Evolutionary conservation across 2,329 filamentous ascomycete genomes (phyloP).

Genomic region (Curvularia eragrostidis): DNA sequence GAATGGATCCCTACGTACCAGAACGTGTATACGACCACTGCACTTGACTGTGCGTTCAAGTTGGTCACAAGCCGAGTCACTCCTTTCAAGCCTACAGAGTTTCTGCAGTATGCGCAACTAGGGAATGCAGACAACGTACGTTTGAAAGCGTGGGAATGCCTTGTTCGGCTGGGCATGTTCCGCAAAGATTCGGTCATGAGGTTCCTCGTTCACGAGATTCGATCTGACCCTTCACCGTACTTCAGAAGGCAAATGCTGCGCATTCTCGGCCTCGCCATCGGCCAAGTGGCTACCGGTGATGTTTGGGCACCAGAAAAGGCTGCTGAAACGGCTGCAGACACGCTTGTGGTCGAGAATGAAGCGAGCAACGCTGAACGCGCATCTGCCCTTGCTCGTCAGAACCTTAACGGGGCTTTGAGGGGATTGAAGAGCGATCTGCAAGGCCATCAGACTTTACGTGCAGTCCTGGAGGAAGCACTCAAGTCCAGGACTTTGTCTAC

Average conservation of each 20-base stretch:
- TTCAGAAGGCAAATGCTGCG: conserved; percentile 61
- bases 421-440: conserved; percentile 63
- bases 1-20: conserved; percentile 72
- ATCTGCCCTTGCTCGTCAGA: conserved; percentile 62
- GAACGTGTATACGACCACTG: conserved; percentile 68
- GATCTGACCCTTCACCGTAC: conserved; percentile 64
- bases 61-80: conserved; percentile 62
- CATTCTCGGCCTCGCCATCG: conserved; percentile 63
- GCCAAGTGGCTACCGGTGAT: conserved; percentile 65
- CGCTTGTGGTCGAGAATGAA: conserved; percentile 66
- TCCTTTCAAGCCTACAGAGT: conserved; percentile 61
- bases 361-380: conserved; percentile 52
- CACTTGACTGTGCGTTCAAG: conserved; percentile 64
- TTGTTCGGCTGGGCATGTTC: conserved; percentile 62
- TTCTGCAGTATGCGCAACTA: conserved; percentile 66
- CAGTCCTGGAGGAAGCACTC: conserved; percentile 64
- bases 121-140: conserved; percentile 68
- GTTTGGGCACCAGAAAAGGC: conserved; percentile 42
- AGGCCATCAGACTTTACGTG: conserved; percentile 57
- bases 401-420: conserved; percentile 63
- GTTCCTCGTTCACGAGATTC: conserved; percentile 64
- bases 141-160: conserved; percentile 64
- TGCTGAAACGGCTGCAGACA: conserved; percentile 44
- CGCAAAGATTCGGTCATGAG: conserved; percentile 60
- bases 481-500: conserved; percentile 58